Base-by-base conservation (phyloP, 106 monocot species). In the Triglochin maritima region DNA sequence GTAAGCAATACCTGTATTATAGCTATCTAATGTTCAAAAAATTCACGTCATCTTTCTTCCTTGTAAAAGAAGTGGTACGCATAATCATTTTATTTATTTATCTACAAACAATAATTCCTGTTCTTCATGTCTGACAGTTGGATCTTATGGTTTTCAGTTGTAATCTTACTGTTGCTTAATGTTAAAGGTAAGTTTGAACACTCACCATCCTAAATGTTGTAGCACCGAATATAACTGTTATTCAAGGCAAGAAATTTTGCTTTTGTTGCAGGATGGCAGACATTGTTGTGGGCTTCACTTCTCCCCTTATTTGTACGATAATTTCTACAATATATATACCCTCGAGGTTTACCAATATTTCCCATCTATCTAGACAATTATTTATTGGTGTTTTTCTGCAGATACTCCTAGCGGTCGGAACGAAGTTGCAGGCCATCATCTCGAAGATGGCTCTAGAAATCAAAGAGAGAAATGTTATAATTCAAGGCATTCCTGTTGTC, bases 401-500 rank as follows among this genome's bases (percentile, higher is more conserved):
- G 94, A 78, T 87, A 61, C 68, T 85, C 56, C 66, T 92, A 64
- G 78, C 79, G 9, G 85, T 87, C 57, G 87, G 92, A 17, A 92
- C 82, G 44, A 87, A 92, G 70, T 79, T 92, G 15, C 87, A 92
- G 67, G 85, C 80, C 15, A 87, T 85, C 49, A 89, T 89, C 59
- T 56, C 85, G 11, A 56, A 29, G 13, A 87, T 92, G 92, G 87
- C 92, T 44, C 63, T 87, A 12, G 87, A 87, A 66, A 92, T 92
- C 49, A 78, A 80, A 68, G 85, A 87, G 57, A 82, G 85, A 57
- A 79, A 87, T 64, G 80, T 87, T 8, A 85, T 92, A 6, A 62
- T 92, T 78, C 89, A 94, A 73, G 94, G 94, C 65, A 78, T 87
- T 57, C 92, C 87, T 67, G 55, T 92, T 15, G 92, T 92, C 50